A percentile compares a stretch with the other conserved stretches of the same genome.
phyloP scores from a whole-genome alignment of 2,329 filamentous ascomycete genomes.

The Davidsoniella neocaledoniae region DNA sequence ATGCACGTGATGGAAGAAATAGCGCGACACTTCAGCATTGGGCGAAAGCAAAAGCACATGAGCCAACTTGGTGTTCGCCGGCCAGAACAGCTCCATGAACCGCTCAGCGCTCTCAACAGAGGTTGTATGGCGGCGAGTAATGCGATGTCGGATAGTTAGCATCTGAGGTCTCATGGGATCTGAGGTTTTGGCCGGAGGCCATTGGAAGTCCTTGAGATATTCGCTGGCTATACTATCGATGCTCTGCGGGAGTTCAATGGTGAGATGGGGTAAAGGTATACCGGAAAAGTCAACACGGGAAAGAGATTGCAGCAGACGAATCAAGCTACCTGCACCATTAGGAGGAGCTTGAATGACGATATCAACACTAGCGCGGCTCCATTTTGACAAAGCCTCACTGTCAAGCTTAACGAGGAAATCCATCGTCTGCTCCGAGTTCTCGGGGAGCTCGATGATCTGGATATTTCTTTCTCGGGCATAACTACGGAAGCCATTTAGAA shows the following conservation, averaged over 20 bases:
- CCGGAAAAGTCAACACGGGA: conserved; percentile 59
- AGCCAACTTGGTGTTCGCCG: conserved; percentile 40
- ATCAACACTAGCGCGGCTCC: conserved; percentile 65
- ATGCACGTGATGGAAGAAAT: conserved; percentile 76
- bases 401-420: conserved; percentile 69
- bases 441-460: conserved; percentile 62
- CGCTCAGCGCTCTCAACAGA: conserved; percentile 57
- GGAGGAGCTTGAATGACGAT: conserved; percentile 65
- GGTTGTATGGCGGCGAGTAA: conserved; percentile 40
- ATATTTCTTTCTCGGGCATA: conserved; percentile 34
- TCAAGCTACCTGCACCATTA: conserved; percentile 54
- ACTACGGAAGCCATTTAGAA: conserved; percentile 41
- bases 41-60: conserved; percentile 78
- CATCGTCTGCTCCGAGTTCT: conserved; percentile 42
- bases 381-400: conserved; percentile 53
- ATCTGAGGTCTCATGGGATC: conserved; percentile 29
- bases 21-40: conserved; percentile 59
- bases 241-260: conserved; percentile 61
- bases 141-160: conserved; percentile 59
- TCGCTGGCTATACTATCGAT: conserved; percentile 47
- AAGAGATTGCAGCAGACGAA: conserved; percentile 63
- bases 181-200: conserved; percentile 36
- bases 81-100: conserved; percentile 81
- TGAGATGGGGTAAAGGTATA: conserved; percentile 53
- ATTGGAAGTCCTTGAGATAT: conserved; percentile 48